phyloP scores from a whole-genome alignment of 768 basidiomycete genomes.

The Exidia glandulosa region DNA sequence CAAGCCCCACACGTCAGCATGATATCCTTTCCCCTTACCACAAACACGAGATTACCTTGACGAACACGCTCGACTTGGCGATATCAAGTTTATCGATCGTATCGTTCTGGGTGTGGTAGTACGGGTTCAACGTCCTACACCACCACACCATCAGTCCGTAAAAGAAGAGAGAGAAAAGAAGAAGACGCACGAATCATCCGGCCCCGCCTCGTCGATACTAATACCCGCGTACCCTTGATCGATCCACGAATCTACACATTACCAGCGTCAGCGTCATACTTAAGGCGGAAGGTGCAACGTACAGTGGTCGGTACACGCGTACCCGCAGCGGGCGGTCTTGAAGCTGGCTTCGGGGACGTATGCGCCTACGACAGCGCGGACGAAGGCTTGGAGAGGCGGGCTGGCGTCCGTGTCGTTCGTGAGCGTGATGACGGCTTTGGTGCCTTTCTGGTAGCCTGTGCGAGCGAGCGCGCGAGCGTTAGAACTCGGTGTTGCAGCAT shows the following conservation, averaged over 20 bases:
- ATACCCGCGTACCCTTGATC: background rate
- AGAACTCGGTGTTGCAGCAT: too few relatives aligned
- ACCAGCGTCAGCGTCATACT: background rate
- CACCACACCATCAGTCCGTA: background rate
- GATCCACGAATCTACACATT: background rate
- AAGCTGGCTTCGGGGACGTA: background rate
- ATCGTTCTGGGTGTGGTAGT: background rate
- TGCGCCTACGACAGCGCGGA: background rate
- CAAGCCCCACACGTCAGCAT: constrained; percentile 66
- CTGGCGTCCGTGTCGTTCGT: background rate
- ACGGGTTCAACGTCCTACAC: background rate
- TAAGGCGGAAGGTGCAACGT: background rate
- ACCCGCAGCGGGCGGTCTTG: background rate
- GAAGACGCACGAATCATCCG: background rate
- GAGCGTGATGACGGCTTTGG: background rate
- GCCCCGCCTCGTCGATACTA: background rate
- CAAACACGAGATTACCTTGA: constrained; percentile 29
- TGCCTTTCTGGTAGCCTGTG: background rate
- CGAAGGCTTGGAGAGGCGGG: background rate
- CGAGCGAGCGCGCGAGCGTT: background rate
- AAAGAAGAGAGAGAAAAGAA: background rate
- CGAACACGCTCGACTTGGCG: background rate
- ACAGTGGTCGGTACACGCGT: background rate
- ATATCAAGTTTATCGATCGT: background rate
- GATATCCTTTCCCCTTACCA: too few relatives aligned